Conservation (phyloP, 345 rosid genomes). For the Populus euphratica region DNA sequence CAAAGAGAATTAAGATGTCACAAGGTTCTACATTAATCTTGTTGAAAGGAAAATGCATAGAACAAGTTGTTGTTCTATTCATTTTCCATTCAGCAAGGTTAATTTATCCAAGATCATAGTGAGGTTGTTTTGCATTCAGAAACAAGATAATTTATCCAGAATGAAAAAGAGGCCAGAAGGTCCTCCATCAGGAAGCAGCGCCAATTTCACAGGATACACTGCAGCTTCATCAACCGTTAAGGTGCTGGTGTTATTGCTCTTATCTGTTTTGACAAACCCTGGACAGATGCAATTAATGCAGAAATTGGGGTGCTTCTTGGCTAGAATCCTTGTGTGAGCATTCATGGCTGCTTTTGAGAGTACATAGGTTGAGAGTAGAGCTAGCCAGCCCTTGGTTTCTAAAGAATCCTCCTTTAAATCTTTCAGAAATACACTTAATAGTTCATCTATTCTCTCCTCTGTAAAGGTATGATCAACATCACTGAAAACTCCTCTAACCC, state of each 20-base stretch:
- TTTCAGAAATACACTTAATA: constrained; percentile 7
- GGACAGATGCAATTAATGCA: constrained; percentile 31
- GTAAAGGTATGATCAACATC: constrained; percentile 21
- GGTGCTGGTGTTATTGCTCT: constrained; percentile 21
- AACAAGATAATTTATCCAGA: background rate
- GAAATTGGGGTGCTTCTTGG: constrained; percentile 19
- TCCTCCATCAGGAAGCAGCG: constrained; percentile 27
- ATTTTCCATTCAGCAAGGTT: too few species aligned
- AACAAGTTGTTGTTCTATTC: too few species aligned
- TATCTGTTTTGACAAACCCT: constrained; percentile 33
- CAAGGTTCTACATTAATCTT: too few species aligned
- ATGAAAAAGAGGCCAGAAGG: constrained; percentile 24
- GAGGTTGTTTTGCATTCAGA: background rate
- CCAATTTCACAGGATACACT: constrained; percentile 21
- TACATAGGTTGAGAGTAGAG: constrained; percentile 20
- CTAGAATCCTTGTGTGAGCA: constrained; percentile 35
- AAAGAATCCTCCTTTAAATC: constrained; percentile 28
- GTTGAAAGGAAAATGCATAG: too few species aligned
- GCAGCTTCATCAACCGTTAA: constrained; percentile 30
- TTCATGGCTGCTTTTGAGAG: constrained; percentile 31
- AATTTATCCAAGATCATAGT: too few species aligned
- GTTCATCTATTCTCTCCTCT: constrained; percentile 16
- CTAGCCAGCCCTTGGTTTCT: constrained; percentile 33
- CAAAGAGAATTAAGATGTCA: too few species aligned
- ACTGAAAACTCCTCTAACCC: constrained; percentile 24